Evolutionary conservation across 2,329 filamentous ascomycete genomes (phyloP).

Genomic region (Calonectria pteridis): DNA sequence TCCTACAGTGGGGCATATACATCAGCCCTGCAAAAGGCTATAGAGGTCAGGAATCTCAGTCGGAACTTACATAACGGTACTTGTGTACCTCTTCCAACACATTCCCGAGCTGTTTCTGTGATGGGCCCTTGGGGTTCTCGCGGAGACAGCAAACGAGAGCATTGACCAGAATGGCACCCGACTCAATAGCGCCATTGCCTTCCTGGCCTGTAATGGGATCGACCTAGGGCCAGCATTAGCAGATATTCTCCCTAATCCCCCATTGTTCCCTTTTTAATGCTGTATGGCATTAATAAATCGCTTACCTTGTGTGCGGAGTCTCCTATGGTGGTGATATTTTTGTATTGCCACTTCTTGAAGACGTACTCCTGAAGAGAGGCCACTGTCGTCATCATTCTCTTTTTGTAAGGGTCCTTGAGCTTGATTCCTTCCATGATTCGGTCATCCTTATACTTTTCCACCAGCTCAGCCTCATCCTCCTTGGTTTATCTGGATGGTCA

Average conservation of each 20-base stretch:
- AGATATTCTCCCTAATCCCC: too few species aligned
- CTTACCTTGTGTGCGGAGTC: neutral
- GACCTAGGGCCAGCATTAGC: neutral
- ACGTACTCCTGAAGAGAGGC: neutral
- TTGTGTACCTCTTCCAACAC: neutral
- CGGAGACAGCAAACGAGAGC: neutral
- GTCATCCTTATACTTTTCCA: neutral
- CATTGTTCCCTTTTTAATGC: neutral
- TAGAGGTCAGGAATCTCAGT: neutral
- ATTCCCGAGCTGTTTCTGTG: neutral
- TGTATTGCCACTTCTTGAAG: neutral
- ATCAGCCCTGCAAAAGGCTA: neutral
- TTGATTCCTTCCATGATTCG: neutral
- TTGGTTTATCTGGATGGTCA: neutral
- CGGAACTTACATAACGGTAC: neutral
- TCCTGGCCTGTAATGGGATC: neutral
- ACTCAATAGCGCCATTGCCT: neutral
- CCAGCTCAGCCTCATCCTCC: neutral
- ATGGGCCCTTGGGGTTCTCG: neutral
- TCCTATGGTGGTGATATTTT: neutral
- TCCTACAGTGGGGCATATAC: neutral
- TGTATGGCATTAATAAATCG: neutral
- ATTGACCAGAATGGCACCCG: neutral
- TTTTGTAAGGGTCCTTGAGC: neutral
- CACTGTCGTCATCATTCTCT: neutral